phyloP scores from a whole-genome alignment of 345 rosid genomes.

The Pistacia atlantica region DNA sequence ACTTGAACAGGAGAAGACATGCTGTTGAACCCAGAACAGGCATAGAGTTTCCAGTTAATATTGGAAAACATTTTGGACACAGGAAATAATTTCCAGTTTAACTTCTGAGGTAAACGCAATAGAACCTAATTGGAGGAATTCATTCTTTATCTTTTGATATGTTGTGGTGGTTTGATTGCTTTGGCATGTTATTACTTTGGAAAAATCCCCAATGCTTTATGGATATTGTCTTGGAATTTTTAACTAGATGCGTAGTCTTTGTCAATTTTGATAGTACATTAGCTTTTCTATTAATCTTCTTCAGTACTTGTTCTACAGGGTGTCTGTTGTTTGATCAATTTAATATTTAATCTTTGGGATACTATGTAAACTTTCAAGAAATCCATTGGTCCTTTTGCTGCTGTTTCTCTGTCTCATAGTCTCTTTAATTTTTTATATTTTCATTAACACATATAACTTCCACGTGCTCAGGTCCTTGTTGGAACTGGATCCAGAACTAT shows the following conservation, averaged over 20 bases:
- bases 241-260: not conserved
- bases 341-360: not conserved
- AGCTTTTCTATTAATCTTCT: not conserved
- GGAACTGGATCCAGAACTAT: slow-evolving; percentile 91
- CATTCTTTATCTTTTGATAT: slow-evolving; percentile 6
- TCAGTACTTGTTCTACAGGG: not conserved
- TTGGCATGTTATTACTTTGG: not conserved
- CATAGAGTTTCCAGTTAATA: slow-evolving; percentile 69
- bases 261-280: not conserved
- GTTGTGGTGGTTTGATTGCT: slow-evolving; percentile 1
- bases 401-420: not conserved
- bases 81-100: slow-evolving; percentile 38
- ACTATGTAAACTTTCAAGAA: not conserved
- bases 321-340: not conserved
- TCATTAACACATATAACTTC: slow-evolving; percentile 6
- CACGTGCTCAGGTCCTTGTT: slow-evolving; percentile 72
- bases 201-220: not conserved
- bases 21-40: slow-evolving; percentile 80
- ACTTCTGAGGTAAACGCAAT: slow-evolving; percentile 60
- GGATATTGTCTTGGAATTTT: not conserved
- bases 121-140: not conserved
- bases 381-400: not conserved
- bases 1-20: slow-evolving; percentile 50
- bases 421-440: not conserved
- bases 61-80: slow-evolving; percentile 43